Evolutionary conservation across 2,329 filamentous ascomycete genomes (phyloP), one percentile per base, ranked within the genome.

Genomic region (Botryosphaeria dothidea): DNA sequence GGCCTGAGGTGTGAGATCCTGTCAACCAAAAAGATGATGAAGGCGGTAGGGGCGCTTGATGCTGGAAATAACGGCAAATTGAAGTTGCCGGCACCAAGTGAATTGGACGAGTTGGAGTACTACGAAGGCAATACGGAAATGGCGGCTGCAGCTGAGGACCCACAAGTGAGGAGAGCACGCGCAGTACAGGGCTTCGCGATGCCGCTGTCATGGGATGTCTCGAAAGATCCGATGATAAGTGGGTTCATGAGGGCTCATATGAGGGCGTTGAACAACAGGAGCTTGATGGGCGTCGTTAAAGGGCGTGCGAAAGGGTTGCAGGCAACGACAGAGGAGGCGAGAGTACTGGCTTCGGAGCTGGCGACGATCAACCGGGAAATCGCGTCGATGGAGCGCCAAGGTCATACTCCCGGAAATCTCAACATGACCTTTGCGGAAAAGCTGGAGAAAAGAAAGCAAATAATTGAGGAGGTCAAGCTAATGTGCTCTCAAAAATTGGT

Each of bases 191-290:
- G 29, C 4, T 25, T 34, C 17, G 49, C 34, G 27, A 21, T 21
- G 49, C 49, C 49, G 49, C 49, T 52, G 3, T 52, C 49, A 13
- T 52, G 49, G 49, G 49, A 52, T 4, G 49, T 34, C 5, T 23
- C 11, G 4, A 29, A 27, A 2, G 49, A 52, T 19, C 49, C 49
- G 17, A 34, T 52, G 49, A 29, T 52, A 15, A 21, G 29, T 8
- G 29, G 49, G n/a, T 34, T n/a, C 7, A 13, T 21, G 27, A 52
- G 27, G 29, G 49, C 27, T 8, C 49, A 52, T 13, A 52, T 52
- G 49, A n/a, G 49, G 17, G 49, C 49, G 27, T 34, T 52, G 4
- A 52, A 52, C 49, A 52, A 52, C 49, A 34, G 49, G n/a, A 52
- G 49, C 29, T n/a, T 52, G n/a, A 52, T 8, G 15, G 29, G 29